Base-by-base conservation (phyloP, 257 asterid species). In the Solanum infundibuliforme region DNA sequence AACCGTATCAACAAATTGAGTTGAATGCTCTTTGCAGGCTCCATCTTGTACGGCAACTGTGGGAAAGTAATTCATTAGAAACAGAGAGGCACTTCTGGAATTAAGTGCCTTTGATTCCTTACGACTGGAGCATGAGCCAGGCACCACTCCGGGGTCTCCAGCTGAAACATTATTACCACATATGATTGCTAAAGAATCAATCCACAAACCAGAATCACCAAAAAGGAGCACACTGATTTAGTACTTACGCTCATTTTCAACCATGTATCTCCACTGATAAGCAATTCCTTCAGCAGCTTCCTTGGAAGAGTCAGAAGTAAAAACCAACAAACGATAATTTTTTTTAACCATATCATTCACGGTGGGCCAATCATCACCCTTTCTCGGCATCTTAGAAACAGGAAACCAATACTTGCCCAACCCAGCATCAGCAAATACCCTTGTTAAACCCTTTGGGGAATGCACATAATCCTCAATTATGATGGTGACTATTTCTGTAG, bases 251-350 rank as follows among this genome's bases (percentile, higher is more conserved):
- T 95, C 98, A 79, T 95, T 97, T 91, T 97, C 99, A 88, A 95
- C 94, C 98, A 97, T 95, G 94, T 97, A 95, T 89, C 88, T 95
- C 99, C 99, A 97, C 88, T 97, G 99, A 88, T 95, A 95, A 38
- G 99, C 98, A 62, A 97, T 90, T 89, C 96, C 99, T 94, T 97
- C 99, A 58, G 88, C 75, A 27, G 96, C 93, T 91, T 97, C 99
- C 87, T 97, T 95, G 6, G 98, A 95, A 71, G 98, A 92, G 93
- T 97, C 99, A 83, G 99, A 97, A 76, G 99, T 97, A 86, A 97
- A 97, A 93, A 97, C 99, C 20, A 97, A 89, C 82, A 95, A 86
- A 73, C 99, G 94, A 65, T 95, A 72, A 88, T 95, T 97, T 66
- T 92, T 89, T 87, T 91, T 93, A 36, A 92, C 94, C 98, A 97